Conservation (phyloP, 164 flowering plant genomes). For the Brasenia schreberi region DNA sequence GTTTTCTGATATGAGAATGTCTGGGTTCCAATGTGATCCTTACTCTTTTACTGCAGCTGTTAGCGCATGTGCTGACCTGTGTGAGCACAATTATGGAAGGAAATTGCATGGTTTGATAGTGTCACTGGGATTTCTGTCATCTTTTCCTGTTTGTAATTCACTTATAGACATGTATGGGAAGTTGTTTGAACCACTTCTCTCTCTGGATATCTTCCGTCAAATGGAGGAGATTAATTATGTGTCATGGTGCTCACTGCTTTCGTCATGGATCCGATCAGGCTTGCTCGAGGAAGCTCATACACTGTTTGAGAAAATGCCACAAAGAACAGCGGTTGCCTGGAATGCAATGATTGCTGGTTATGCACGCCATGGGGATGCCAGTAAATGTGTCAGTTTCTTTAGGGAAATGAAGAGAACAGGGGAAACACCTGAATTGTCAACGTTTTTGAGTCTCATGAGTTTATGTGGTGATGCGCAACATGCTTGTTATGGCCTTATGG, state of each 20-base stretch:
- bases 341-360: conserved; percentile 46
- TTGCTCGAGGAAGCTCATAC: conserved; percentile 20
- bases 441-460: conserved; percentile 43
- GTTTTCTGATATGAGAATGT: conserved; percentile 34
- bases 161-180: conserved; percentile 72
- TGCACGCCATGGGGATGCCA: conserved; percentile 27
- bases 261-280: conserved; percentile 31
- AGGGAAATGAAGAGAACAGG: conserved; percentile 24
- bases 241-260: conserved; percentile 65
- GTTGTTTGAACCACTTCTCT: conserved; percentile 26
- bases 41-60: conserved; percentile 51
- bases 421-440: conserved; percentile 43
- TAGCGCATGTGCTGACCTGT: conserved; percentile 26
- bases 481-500: conserved; percentile 22
- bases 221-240: conserved; percentile 38
- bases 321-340: conserved; percentile 35
- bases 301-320: conserved; percentile 38
- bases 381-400: conserved; percentile 28
- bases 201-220: conserved; percentile 32
- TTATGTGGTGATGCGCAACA: conserved; percentile 31
- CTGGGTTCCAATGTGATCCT: conserved; percentile 27
- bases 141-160: conserved; percentile 45
- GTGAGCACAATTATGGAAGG: conserved; percentile 25
- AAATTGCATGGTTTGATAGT: conserved; percentile 38
- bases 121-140: conserved; percentile 28